Conservation (phyloP, 805 yeast species). For the Candida bentonensis region DNA sequence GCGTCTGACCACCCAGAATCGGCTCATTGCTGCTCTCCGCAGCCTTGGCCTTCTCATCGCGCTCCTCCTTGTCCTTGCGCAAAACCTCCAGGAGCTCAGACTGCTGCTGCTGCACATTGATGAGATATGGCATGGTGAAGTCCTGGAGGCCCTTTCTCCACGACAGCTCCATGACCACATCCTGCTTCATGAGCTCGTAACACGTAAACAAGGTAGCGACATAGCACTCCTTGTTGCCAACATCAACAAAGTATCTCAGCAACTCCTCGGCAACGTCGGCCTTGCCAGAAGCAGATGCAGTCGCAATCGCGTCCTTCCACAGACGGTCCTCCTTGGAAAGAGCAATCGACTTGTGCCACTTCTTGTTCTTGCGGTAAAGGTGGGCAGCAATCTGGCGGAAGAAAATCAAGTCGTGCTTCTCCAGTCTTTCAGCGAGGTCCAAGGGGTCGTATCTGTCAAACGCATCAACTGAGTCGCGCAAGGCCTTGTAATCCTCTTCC, state of each 20-base stretch:
- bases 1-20: conserved; percentile 45
- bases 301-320: conserved; percentile 88
- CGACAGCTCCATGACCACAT: conserved; percentile 73
- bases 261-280: conserved; percentile 78
- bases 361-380: conserved; percentile 85
- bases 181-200: conserved; percentile 66
- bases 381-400: conserved; percentile 95
- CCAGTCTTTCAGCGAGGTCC: conserved; percentile 84
- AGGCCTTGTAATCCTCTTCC: conserved; percentile 88
- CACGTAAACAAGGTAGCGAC: conserved; percentile 80
- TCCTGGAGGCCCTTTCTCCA: conserved; percentile 82
- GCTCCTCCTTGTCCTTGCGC: conserved; percentile 53
- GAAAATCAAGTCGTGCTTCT: conserved; percentile 78
- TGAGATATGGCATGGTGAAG: conserved; percentile 83
- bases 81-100: conserved; percentile 49
- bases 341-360: conserved; percentile 79
- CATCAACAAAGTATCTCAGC: conserved; percentile 83
- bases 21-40: conserved; percentile 33
- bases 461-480: conserved; percentile 74
- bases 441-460: conserved; percentile 86
- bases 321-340: conserved; percentile 82
- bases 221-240: conserved; percentile 91
- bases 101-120: conserved; percentile 73
- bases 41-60: conserved; percentile 43
- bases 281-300: conserved; percentile 73